Conservation (phyloP, 2,329 filamentous ascomycete species). For the Sporothrix mexicana region DNA sequence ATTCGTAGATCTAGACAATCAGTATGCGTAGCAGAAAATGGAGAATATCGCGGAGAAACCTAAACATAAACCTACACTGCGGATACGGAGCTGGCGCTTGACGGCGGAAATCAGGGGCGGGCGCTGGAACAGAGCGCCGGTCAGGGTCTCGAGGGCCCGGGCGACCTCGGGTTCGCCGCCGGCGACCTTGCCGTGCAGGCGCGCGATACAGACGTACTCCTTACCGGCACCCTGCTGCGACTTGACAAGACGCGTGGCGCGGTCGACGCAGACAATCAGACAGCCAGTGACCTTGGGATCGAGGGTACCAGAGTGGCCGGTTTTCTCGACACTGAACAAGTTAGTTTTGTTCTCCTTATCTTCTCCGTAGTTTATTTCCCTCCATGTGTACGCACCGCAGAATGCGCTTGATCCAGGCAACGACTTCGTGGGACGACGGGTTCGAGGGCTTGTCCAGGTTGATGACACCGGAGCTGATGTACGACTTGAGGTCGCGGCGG, state of each 20-base stretch:
- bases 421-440: constrained; percentile 97
- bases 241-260: constrained; percentile 96
- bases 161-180: constrained; percentile 93
- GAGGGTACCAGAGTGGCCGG: constrained; percentile 96
- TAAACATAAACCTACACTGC: constrained; percentile 61
- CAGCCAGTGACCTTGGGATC: constrained; percentile 86
- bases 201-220: constrained; percentile 96
- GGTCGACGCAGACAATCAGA: constrained; percentile 70
- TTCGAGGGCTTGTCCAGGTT: constrained; percentile 98
- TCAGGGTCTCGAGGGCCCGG: constrained; percentile 92
- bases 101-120: constrained; percentile 97
- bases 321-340: constrained; percentile 79
- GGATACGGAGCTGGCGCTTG: constrained; percentile 97
- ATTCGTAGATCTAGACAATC: constrained; percentile 76
- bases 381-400: constrained; percentile 77
- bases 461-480: constrained; percentile 96
- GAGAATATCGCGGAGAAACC: background rate
- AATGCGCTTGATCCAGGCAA: constrained; percentile 99
- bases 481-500: constrained; percentile 94
- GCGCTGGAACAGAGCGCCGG: constrained; percentile 94
- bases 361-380: background rate
- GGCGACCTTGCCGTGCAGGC: constrained; percentile 92
- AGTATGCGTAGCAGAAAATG: background rate
- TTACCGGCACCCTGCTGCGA: constrained; percentile 99
- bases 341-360: background rate